Evolutionary conservation across 1,139 yeast species (phyloP), one percentile per base, ranked within the genome.

Genomic region (Torulaspora pretoriensis): DNA sequence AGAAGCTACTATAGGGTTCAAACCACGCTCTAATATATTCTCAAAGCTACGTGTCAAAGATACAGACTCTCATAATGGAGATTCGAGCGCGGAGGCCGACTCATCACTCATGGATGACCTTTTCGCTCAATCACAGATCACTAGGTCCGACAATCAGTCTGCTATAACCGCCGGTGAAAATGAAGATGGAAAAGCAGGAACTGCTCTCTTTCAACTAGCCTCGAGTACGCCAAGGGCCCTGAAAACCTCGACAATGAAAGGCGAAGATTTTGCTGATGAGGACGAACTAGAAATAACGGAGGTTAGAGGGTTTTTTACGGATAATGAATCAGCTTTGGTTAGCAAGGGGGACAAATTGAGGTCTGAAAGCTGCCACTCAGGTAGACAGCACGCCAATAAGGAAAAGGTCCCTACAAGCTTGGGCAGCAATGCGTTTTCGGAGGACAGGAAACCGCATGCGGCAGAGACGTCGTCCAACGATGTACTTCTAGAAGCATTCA

Each of bases 401-500:
- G 26, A 32, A 4, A 32, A 19, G 22, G 9, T 16, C 19, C 14
- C 16, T 3, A 3, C 19, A n/a, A 12, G 12, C 9, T 32, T 17
- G 22, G 27, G 12, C 13, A 9, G 5, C 37, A 27, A 9, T 4
- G 28, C 28, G n/a, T 8, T 31, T 12, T 30, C 5, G 27, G 44
- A 37, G 29, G 36, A 10, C 34, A 27, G 26, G 16, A 40, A 37
- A 16, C 35, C 13, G 12, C 32, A 39, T 17, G 16, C 22, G 12
- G 26, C 45, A n/a, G 45, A 48, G 24, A 35, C 59, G 8, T 56
- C 64, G 6, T 58, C 65, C 4, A 61, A 63, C 39, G 66, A 62
- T 51, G 66, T 63, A 8, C 48, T 63, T 13, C 38, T 63, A 23
- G 65, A 60, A 37, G 68, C 68, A 0, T 63, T 63, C 40, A 59